Evolutionary conservation across 2,329 filamentous ascomycete species (phyloP).

Genomic region (Colletotrichum sp.): DNA sequence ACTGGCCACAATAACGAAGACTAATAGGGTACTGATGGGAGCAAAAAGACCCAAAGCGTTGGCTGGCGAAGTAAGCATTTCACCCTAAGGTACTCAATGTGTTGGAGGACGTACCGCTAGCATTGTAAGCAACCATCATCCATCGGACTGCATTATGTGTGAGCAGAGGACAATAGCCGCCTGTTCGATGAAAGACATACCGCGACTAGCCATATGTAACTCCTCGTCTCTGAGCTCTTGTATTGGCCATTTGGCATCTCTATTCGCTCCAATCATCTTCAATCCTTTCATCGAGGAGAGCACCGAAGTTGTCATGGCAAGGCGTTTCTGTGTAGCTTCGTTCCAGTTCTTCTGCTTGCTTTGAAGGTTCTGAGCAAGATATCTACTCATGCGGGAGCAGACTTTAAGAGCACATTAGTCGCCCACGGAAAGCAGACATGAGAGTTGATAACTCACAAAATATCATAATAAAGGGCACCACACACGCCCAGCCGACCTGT

Average conservation of each 20-base stretch:
- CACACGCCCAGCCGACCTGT: conserved; percentile 23
- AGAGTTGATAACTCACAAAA: conserved; percentile 19
- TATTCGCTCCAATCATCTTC: conserved; percentile 27
- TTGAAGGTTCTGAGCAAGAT: conserved; percentile 1
- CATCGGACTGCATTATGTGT: conserved; percentile 4
- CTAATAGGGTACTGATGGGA: not conserved
- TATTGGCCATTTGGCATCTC: conserved; percentile 21
- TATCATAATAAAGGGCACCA: conserved; percentile 42
- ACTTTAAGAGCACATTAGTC: not conserved
- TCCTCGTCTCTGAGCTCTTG: conserved; percentile 36
- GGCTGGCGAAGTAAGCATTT: not conserved
- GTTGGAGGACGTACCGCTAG: not conserved
- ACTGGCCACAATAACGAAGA: not conserved
- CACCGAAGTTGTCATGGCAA: conserved; percentile 31
- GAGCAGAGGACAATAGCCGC: not conserved
- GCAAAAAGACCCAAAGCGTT: conserved; percentile 22
- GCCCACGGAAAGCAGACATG: not conserved
- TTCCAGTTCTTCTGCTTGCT: not conserved
- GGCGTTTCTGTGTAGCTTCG: conserved; percentile 27
- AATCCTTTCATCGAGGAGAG: conserved; percentile 37
- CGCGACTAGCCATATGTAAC: conserved; percentile 15
- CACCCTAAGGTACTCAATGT: not conserved
- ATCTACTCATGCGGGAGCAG: not conserved
- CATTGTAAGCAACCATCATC: conserved; percentile 19
- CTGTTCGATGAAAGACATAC: not conserved